Percentiles rank a stretch among this genome's conserved stretches.
Evolutionary conservation across 352 stramenopile genomes (phyloP).

Genomic region (Aphanomyces invadans): DNA sequence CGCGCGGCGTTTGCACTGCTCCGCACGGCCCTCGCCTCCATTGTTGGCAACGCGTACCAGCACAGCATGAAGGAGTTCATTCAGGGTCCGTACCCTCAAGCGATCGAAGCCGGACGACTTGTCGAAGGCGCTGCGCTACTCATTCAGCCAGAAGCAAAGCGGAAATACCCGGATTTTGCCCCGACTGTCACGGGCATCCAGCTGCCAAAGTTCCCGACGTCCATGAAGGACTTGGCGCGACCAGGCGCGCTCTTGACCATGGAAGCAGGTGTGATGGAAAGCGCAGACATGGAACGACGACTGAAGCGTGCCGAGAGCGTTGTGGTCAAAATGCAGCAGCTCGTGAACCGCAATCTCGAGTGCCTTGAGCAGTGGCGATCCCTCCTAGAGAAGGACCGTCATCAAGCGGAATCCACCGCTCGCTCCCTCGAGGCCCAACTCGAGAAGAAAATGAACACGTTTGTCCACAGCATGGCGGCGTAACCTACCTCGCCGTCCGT

Average conservation of each 20-base stretch:
- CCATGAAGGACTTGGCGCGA: constrained; percentile 55
- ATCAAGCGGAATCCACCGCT: constrained; percentile 41
- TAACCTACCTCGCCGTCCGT: too few species aligned
- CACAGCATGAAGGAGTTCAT: constrained; percentile 61
- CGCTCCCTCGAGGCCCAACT: constrained; percentile 45
- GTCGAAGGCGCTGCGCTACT: constrained; percentile 49
- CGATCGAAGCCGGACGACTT: constrained; percentile 60
- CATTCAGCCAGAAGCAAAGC: constrained; percentile 61
- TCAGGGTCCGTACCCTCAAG: constrained; percentile 50
- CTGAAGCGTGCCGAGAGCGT: constrained; percentile 61
- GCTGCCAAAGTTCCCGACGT: constrained; percentile 56
- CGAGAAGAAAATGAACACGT: constrained; percentile 47
- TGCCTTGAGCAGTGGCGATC: constrained; percentile 52
- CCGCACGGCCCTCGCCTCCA: constrained; percentile 47
- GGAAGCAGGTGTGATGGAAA: constrained; percentile 44
- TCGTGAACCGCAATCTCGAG: constrained; percentile 72
- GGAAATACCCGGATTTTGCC: constrained; percentile 54
- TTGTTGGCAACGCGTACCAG: constrained; percentile 61
- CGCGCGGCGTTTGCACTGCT: constrained; percentile 57
- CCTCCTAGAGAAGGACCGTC: constrained; percentile 48
- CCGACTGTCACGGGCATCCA: constrained; percentile 37
- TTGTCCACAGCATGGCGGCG: constrained; percentile 22
- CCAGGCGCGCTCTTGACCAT: constrained; percentile 40
- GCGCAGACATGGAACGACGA: constrained; percentile 32
- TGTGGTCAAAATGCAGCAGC: constrained; percentile 61